Percentiles rank a stretch among this genome's conserved stretches.
Conservation (phyloP, 1,284 basidiomycete genomes). For the Somion occarium region DNA sequence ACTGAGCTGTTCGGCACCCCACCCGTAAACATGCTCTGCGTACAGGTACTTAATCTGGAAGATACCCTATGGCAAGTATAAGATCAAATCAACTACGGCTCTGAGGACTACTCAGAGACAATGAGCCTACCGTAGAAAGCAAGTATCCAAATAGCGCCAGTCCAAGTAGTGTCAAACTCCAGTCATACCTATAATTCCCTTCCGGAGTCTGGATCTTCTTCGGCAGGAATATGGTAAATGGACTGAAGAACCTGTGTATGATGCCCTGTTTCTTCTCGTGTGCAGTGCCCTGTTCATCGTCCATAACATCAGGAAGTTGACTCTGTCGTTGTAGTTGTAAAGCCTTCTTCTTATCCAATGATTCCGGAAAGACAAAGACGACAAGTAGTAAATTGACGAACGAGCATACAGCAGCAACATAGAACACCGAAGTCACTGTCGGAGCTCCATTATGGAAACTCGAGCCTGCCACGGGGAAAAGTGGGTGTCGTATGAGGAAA, state of each 20-base stretch:
- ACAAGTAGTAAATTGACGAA: constrained; percentile 46
- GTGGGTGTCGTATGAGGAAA: constrained; percentile 57
- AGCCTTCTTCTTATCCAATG: constrained; percentile 43
- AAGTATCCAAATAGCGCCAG: constrained; percentile 40
- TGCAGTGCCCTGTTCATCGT: constrained; percentile 9
- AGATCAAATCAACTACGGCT: neutral
- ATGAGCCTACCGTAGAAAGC: constrained; percentile 41
- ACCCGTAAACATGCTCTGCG: constrained; percentile 49
- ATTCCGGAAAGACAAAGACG: constrained; percentile 63
- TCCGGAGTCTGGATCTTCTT: constrained; percentile 30
- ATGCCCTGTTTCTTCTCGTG: constrained; percentile 22
- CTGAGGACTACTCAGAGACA: neutral
- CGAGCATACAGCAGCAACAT: constrained; percentile 44
- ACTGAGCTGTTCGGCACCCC: constrained; percentile 56
- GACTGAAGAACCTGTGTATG: constrained; percentile 37
- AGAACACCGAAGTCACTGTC: constrained; percentile 54
- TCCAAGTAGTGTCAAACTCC: constrained; percentile 53
- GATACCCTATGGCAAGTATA: constrained; percentile 36
- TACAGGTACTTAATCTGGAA: constrained; percentile 61
- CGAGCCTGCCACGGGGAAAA: constrained; percentile 13
- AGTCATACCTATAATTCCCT: constrained; percentile 41
- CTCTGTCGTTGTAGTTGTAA: no score
- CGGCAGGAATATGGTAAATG: constrained; percentile 54
- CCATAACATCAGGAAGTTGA: constrained; percentile 25
- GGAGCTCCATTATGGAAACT: constrained; percentile 23